Base-by-base conservation (phyloP, 2,329 filamentous ascomycete species). In the Dothistroma pini region DNA sequence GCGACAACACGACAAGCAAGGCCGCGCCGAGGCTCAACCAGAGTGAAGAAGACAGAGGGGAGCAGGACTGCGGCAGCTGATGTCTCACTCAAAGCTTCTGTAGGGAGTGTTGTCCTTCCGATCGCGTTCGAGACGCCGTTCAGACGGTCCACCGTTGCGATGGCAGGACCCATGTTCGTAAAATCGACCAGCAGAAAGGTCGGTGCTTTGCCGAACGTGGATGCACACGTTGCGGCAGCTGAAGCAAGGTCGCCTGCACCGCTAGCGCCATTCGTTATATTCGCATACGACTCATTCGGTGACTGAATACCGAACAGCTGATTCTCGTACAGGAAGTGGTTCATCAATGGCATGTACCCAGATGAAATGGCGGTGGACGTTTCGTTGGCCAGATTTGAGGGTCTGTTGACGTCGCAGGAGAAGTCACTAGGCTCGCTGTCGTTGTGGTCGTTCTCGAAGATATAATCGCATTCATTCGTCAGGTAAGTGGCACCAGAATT, bases 401-500 rank as follows among this genome's bases (percentile, higher is more conserved):
- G 66, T 21, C 66, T 58, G 22, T 63, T 60, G 19, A 63, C 55
- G 6, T 63, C 56, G 32, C 66, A 68, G 35, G 62, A 62, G 59
- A 62, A 66, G 54, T 66, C 62, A n/a, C 58, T 58, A 12, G 75
- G 55, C 61, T 80, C 73, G 1, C 57, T 63, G 52, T 65, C 63
- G 57, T 74, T 77, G 64, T 75, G 81, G 25, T 75, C 73, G 7
- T 79, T 81, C 64, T 81, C 79, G 64, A 80, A 80, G 19, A 67
- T 78, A 64, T 81, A 80, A 5, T 70, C 66, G 74, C 66, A 69
- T 50, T 68, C 64, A 56, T 66, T 63, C 76, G 96, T 83, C 73
- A 92, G 91, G 34, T 90, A 87, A 0, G 81, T 84, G 75, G 93
- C 89, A 72, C 96, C 86, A 64, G 91, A 89, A 67, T 87, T 80